Percentiles rank a stretch among this genome's conserved stretches.
Conservation (phyloP, 495 filamentous ascomycete genomes). For the Penicillium argentinense region DNA sequence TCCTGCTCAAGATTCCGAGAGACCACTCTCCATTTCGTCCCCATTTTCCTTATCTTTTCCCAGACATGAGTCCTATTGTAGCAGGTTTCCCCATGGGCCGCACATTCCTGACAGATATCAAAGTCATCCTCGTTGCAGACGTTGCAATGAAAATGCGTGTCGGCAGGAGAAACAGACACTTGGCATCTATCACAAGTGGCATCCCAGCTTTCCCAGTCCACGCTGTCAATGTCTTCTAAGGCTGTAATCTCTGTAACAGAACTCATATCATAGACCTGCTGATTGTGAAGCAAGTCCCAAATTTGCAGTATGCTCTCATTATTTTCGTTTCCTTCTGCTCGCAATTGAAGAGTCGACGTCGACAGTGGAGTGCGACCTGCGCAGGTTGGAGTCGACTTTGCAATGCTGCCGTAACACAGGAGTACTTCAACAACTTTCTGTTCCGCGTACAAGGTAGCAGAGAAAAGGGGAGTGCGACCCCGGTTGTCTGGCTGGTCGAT, state of each 20-base stretch:
- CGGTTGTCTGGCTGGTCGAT: conserved; percentile 8
- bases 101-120: conserved; percentile 10
- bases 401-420: conserved; percentile 3
- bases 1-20: not conserved
- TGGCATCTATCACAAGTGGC: conserved; percentile 4
- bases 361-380: conserved; percentile 10
- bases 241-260: too few species aligned
- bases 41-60: not conserved
- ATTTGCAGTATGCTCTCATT: not conserved
- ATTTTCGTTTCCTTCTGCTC: not conserved
- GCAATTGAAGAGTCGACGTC: not conserved
- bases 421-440: conserved; percentile 7
- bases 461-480: conserved; percentile 8
- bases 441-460: conserved; percentile 8
- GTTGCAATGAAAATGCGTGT: conserved; percentile 7
- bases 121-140: conserved; percentile 4
- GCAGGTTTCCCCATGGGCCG: conserved; percentile 3
- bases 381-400: conserved; percentile 3
- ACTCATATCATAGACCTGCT: too few species aligned
- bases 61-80: conserved; percentile 6
- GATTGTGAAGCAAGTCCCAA: not conserved
- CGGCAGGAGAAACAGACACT: not conserved
- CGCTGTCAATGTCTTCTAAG: too few species aligned
- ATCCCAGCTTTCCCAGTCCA: not conserved
- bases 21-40: not conserved